Conservation (phyloP, 192 early-diverging fungal species). For the Geranomyces variabilis region DNA sequence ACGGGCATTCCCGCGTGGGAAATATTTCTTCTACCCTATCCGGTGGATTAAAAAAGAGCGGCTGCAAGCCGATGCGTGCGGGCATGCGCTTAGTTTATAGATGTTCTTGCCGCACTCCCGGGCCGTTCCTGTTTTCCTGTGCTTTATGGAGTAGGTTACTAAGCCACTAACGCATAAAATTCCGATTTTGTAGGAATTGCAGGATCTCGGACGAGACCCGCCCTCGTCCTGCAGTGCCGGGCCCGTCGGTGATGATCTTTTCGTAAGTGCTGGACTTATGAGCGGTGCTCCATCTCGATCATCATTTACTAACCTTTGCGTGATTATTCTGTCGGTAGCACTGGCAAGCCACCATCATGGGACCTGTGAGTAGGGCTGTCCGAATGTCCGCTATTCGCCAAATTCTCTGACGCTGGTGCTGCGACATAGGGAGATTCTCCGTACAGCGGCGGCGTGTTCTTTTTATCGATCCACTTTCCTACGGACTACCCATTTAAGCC, state of each 20-base stretch:
- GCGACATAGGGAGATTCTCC: constrained; percentile 79
- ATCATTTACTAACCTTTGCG: neutral
- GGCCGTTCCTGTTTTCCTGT: too few relatives aligned
- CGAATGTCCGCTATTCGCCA: neutral
- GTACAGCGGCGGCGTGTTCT: constrained; percentile 93
- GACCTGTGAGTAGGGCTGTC: constrained; percentile 73
- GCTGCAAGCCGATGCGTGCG: too few relatives aligned
- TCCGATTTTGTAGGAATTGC: constrained; percentile 62
- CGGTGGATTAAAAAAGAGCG: too few relatives aligned
- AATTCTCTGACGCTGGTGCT: neutral
- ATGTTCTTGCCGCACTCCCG: too few relatives aligned
- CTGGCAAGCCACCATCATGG: constrained; percentile 99
- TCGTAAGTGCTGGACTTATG: constrained; percentile 43
- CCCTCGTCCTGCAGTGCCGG: constrained; percentile 97
- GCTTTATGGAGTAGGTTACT: too few relatives aligned
- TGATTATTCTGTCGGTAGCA: constrained; percentile 53
- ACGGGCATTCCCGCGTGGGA: too few relatives aligned
- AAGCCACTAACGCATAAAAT: neutral
- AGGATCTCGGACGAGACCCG: constrained; percentile 95
- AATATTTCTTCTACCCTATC: too few relatives aligned
- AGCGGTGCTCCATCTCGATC: neutral
- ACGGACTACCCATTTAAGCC: constrained; percentile 99
- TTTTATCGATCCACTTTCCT: constrained; percentile 96
- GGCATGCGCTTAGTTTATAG: too few relatives aligned
- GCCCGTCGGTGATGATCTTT: constrained; percentile 84